These are phyloP conservation scores for Vitellaria paradoxa DNA, from an alignment of 179 eudicot species.

Conservation along the genomic window DNA sequence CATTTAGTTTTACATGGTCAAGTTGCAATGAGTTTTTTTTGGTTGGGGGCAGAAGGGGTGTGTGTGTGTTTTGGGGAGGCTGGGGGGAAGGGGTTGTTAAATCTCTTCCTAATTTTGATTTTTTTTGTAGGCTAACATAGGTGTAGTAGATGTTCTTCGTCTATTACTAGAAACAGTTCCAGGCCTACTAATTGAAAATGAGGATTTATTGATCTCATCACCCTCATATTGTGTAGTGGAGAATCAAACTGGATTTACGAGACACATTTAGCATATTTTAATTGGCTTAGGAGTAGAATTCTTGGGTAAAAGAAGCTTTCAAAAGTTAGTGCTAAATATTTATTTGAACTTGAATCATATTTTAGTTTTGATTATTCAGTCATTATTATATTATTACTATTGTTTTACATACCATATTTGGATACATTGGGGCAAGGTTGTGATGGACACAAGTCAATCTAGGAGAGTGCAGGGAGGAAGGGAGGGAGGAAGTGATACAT, in stretches of 20 bases:
- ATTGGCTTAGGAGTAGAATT: slow-evolving; percentile 74
- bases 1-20: not conserved
- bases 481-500: no score
- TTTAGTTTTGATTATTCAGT: not conserved
- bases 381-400: not conserved
- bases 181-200: slow-evolving; percentile 45
- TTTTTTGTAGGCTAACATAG: slow-evolving; percentile 57
- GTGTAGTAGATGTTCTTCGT: slow-evolving; percentile 77
- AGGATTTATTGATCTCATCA: no score
- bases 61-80: no score
- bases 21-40: not conserved
- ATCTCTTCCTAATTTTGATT: no score
- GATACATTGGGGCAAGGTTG: not conserved
- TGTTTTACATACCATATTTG: not conserved
- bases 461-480: no score
- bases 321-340: not conserved
- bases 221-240: slow-evolving; percentile 29
- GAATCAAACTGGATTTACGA: slow-evolving; percentile 28
- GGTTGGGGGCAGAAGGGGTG: no score
- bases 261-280: slow-evolving; percentile 60
- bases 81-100: no score
- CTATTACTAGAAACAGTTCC: slow-evolving; percentile 61
- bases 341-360: not conserved
- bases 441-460: not conserved
- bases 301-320: slow-evolving; percentile 42